These are phyloP conservation scores for Fusarium multiceps DNA, from an alignment of 2,329 filamentous ascomycete species.

Conservation along the genomic window DNA sequence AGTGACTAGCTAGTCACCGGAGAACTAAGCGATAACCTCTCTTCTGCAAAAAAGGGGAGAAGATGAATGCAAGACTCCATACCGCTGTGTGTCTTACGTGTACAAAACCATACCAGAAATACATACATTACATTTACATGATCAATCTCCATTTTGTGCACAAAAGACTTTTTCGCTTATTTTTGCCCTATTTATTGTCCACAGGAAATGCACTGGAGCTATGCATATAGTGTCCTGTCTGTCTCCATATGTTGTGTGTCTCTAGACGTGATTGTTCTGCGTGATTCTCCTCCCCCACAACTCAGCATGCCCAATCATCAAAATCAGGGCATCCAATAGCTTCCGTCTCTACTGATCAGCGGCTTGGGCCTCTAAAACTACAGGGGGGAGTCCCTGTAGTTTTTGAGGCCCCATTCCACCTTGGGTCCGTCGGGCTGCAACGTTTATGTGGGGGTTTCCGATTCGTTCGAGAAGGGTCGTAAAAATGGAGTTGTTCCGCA, in stretches of 20 bases:
- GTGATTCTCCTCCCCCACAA: constrained; percentile 2
- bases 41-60: constrained; percentile 28
- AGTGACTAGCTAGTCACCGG: background rate
- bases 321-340: constrained; percentile 36
- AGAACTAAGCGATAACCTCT: constrained; percentile 7
- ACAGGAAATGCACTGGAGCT: background rate
- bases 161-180: background rate
- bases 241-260: background rate
- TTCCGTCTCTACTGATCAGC: constrained; percentile 7
- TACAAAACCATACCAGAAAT: constrained; percentile 9
- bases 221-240: background rate
- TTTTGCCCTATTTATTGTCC: constrained; percentile 5
- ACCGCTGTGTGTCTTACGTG: constrained; percentile 26
- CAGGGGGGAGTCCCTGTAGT: constrained; percentile 14
- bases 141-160: background rate
- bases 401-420: constrained; percentile 32
- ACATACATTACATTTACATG: background rate
- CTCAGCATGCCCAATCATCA: constrained; percentile 34
- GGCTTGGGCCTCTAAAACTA: constrained; percentile 13
- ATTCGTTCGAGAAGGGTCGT: constrained; percentile 35
- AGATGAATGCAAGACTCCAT: constrained; percentile 24
- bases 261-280: background rate
- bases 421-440: constrained; percentile 35
- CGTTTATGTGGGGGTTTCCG: constrained; percentile 41
- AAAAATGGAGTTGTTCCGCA: background rate